Base-by-base conservation (phyloP, 305 asterid genomes). In the Nicotiana rustica region DNA sequence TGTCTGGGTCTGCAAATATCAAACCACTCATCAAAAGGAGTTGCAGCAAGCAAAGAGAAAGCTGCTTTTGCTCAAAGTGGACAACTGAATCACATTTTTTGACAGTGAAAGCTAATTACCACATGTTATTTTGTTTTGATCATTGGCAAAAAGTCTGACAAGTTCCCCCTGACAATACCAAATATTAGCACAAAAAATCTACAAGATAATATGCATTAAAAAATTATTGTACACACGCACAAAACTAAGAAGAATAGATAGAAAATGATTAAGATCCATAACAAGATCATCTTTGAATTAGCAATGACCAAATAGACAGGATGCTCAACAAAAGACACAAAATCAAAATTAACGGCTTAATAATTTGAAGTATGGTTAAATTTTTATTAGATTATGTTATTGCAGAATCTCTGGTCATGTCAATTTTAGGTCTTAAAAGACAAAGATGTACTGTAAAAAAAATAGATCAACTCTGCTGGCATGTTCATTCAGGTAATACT, bases 111-210 rank as follows among this genome's bases (percentile, higher is more conserved):
- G 83, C 14, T 68, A 67, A 81, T 85, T 92, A 97, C 99, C 99
- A 80, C 99, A 95, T 76, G 98, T 92, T 89, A 95, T 97, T 85
- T 93, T 97, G 93, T 91, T 90, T 89, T 94, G 94, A 80, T 93
- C 97, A 86, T 97, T 95, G 86, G 98, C 99, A 85, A 93, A 97
- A 80, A 92, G 89, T 85, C 98, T 90, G 89, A 97, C 99, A 81
- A 97, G 87, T 35, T 93, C 93, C 79, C 99, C 99, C 99, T 97
- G 95, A 85, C 85, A 88, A 82, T 81, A 78, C 86, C 68, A 84
- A 70, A 73, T 13, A 77, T 84, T 71, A 82, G 80, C 64, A 79
- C 61, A 71, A 78, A 83, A 44, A 36, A 79, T 87, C 59, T 86
- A 78, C 75, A 80, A 80, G 67, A 79, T 3, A 82, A 83, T 49